Evolutionary conservation across 176 grass and related monocot genomes (phyloP).

Genomic region (Zoysia pacifica): DNA sequence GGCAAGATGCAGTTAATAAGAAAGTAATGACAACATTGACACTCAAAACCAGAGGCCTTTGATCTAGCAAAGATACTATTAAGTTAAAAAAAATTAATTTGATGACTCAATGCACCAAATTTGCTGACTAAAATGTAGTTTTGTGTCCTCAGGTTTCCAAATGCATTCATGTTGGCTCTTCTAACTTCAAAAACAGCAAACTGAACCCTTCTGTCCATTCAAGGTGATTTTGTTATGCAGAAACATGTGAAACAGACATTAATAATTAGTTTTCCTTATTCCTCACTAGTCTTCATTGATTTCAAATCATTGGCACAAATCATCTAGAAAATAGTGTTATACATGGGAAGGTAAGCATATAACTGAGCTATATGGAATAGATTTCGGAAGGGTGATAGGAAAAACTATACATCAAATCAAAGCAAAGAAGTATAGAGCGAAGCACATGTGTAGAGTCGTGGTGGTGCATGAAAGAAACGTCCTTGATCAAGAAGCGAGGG

Average conservation of each 20-base stretch:
- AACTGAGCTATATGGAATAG: not conserved
- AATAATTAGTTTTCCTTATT: not conserved
- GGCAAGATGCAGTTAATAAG: not conserved
- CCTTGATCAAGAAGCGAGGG: too few relatives aligned
- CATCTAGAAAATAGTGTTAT: not conserved
- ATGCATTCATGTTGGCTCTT: not conserved
- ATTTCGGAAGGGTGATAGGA: not conserved
- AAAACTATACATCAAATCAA: not conserved
- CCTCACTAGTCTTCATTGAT: not conserved
- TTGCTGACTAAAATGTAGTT: not conserved
- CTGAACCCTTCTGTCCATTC: not conserved
- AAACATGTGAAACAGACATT: not conserved
- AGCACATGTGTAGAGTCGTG: too few relatives aligned
- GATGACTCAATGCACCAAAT: not conserved
- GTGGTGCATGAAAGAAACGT: too few relatives aligned
- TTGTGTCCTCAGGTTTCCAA: not conserved
- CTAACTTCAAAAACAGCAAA: not conserved
- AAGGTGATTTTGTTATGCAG: not conserved
- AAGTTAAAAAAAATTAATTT: not conserved
- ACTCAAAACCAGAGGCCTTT: too few relatives aligned
- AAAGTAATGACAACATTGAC: conserved; percentile 14
- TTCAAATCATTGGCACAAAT: not conserved
- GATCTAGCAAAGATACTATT: not conserved
- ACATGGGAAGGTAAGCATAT: not conserved
- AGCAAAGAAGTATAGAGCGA: too few relatives aligned